A percentile compares a stretch with the other conserved stretches of the same genome.
phyloP scores from a whole-genome alignment of 371 early-diverging fungal genomes.

The Nematocida minor region DNA sequence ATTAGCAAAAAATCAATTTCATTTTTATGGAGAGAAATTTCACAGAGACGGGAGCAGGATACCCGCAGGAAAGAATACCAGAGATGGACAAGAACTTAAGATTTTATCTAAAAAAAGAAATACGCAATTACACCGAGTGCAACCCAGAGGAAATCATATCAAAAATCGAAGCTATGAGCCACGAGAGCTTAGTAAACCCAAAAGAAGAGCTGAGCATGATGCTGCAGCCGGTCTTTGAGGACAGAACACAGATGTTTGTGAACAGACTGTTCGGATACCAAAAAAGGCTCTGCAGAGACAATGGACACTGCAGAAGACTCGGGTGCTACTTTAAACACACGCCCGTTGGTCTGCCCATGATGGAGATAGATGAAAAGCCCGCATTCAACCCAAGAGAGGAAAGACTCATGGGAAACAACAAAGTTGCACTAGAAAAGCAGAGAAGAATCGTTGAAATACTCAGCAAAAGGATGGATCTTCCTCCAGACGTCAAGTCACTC shows the following conservation, averaged over 20 bases:
- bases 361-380: slow-evolving; percentile 42
- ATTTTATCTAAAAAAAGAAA: slow-evolving; percentile 40
- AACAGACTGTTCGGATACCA: slow-evolving; percentile 57
- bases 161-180: slow-evolving; percentile 25
- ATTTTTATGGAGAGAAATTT: slow-evolving; percentile 47
- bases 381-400: neutral
- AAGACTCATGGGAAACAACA: neutral
- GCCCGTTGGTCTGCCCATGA: slow-evolving; percentile 5
- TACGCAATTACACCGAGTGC: neutral
- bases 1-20: slow-evolving; percentile 40
- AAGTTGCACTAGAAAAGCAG: slow-evolving; percentile 19
- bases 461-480: slow-evolving; percentile 26
- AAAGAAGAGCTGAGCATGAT: slow-evolving; percentile 25
- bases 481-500: neutral
- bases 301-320: slow-evolving; percentile 22
- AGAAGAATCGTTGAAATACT: slow-evolving; percentile 35
- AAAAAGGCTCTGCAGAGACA: slow-evolving; percentile 51
- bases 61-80: slow-evolving; percentile 27
- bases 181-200: slow-evolving; percentile 9
- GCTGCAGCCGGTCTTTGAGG: slow-evolving; percentile 51
- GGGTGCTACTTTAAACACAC: slow-evolving; percentile 45
- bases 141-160: slow-evolving; percentile 41
- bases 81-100: slow-evolving; percentile 43
- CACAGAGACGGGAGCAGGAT: neutral
- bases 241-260: slow-evolving; percentile 53